Percentiles rank a stretch among this genome's conserved stretches.
These are phyloP conservation scores for Silene uniflora DNA, from an alignment of 148 eudicot genomes.

Conservation along the genomic window DNA sequence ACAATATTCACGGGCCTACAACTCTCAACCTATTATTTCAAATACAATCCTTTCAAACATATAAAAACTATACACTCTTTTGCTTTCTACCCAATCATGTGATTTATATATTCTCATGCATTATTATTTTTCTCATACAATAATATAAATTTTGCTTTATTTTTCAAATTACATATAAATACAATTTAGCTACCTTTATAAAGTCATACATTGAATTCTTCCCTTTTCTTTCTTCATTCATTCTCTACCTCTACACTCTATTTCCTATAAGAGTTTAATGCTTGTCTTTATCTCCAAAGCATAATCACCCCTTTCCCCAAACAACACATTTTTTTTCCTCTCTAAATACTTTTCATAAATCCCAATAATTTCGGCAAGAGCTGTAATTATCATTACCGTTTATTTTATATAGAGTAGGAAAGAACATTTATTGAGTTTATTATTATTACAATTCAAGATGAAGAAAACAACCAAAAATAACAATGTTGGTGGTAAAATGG, in stretches of 20 bases:
- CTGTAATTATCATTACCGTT: too few species aligned
- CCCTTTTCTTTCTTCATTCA: not conserved
- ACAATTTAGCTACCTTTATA: conserved; percentile 14
- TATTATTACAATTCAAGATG: conserved; percentile 22
- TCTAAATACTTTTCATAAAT: not conserved
- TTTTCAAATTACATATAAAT: conserved; percentile 4
- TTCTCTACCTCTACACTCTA: not conserved
- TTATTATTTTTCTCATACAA: too few species aligned
- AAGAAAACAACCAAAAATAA: conserved; percentile 29
- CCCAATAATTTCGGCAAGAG: not conserved
- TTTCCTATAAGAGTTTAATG: not conserved
- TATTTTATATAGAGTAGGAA: too few species aligned
- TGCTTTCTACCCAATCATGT: conserved; percentile 20
- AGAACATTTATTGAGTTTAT: not conserved
- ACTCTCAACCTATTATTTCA: not conserved
- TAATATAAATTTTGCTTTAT: not conserved
- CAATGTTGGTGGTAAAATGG: conserved; percentile 20
- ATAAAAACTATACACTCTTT: too few species aligned
- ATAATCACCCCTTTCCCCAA: not conserved
- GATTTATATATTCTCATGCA: conserved; percentile 6
- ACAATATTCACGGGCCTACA: conserved; percentile 1
- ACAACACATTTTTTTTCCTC: not conserved
- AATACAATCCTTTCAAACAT: too few species aligned
- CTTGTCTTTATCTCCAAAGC: not conserved
- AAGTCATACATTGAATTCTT: conserved; percentile 19